phyloP scores from a whole-genome alignment of 768 basidiomycete species.

The Trametes coccinea region DNA sequence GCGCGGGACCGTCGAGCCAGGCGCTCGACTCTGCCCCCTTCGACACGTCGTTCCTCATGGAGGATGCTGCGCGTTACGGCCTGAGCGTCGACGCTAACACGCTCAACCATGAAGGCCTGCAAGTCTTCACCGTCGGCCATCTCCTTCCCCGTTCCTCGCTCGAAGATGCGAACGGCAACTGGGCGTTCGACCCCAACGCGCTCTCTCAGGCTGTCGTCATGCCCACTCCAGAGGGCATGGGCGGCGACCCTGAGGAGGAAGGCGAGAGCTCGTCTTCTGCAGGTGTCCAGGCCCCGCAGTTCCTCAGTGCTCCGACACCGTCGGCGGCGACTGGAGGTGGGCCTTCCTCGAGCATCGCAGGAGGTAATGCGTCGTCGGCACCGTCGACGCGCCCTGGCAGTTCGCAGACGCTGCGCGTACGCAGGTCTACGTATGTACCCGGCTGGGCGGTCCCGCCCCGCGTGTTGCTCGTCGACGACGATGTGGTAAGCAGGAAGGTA shows the following conservation, averaged over 20 bases:
- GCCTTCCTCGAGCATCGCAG: conserved; percentile 24
- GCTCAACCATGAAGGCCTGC: conserved; percentile 60
- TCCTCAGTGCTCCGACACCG: conserved; percentile 26
- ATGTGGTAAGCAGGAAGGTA: conserved; percentile 84
- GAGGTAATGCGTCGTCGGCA: not conserved
- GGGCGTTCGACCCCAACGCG: conserved; percentile 52
- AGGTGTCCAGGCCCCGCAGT: conserved; percentile 10
- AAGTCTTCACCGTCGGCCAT: conserved; percentile 81
- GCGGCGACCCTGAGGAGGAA: conserved; percentile 32
- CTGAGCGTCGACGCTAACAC: conserved; percentile 20
- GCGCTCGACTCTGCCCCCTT: conserved; percentile 13
- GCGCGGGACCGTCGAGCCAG: conserved; percentile 10
- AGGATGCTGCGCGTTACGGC: conserved; percentile 27
- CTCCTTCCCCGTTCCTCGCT: conserved; percentile 57
- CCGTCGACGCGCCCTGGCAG: conserved; percentile 22
- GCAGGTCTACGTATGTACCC: conserved; percentile 80
- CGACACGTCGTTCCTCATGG: conserved; percentile 22
- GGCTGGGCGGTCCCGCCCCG: conserved; percentile 91
- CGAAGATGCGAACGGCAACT: conserved; percentile 57
- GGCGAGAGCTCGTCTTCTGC: conserved; percentile 24
- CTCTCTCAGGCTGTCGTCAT: conserved; percentile 32
- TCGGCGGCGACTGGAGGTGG: conserved; percentile 8
- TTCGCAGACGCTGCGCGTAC: conserved; percentile 59
- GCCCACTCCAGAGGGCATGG: conserved; percentile 33
- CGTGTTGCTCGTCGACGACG: conserved; percentile 94